A percentile compares a stretch with the other conserved stretches of the same genome.
Conservation (phyloP, 2,329 filamentous ascomycete genomes). For the Microdochium nivale region DNA sequence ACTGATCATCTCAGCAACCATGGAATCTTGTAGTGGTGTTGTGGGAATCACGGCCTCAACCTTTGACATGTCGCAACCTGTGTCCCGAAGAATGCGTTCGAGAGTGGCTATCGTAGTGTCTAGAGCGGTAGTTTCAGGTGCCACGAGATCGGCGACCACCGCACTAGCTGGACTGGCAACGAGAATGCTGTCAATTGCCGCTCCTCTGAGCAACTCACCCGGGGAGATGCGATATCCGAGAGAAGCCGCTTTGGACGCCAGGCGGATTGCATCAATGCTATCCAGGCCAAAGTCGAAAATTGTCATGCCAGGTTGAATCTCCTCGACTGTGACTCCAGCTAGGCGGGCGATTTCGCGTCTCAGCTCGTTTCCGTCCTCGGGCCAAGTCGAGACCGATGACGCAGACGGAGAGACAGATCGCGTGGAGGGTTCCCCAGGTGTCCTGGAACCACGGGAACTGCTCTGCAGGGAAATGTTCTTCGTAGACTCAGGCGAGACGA, state of each 20-base stretch:
- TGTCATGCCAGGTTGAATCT: conserved; percentile 50
- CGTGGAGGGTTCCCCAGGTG: not conserved
- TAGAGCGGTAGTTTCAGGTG: conserved; percentile 8
- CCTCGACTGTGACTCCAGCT: conserved; percentile 38
- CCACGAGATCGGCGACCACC: not conserved
- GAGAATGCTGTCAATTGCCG: conserved; percentile 58
- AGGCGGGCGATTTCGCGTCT: conserved; percentile 56
- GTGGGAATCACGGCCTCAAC: conserved; percentile 59
- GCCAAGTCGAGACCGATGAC: conserved; percentile 48
- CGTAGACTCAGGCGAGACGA: not conserved
- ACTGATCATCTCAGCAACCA: conserved; percentile 73
- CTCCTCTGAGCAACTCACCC: conserved; percentile 67
- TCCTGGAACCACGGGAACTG: not conserved
- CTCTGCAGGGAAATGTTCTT: not conserved
- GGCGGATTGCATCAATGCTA: conserved; percentile 84
- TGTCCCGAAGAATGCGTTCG: conserved; percentile 23
- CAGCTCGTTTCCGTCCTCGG: conserved; percentile 38
- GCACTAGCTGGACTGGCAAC: conserved; percentile 1
- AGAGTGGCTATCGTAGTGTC: conserved; percentile 23
- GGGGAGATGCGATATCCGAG: conserved; percentile 53
- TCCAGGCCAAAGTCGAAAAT: conserved; percentile 81
- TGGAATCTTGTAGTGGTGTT: conserved; percentile 79
- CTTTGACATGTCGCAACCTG: conserved; percentile 23
- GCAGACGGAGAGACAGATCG: not conserved
- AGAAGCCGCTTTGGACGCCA: conserved; percentile 63